Evolutionary conservation across 805 yeast species (phyloP).

Genomic region (Isabelozyma gotoi): DNA sequence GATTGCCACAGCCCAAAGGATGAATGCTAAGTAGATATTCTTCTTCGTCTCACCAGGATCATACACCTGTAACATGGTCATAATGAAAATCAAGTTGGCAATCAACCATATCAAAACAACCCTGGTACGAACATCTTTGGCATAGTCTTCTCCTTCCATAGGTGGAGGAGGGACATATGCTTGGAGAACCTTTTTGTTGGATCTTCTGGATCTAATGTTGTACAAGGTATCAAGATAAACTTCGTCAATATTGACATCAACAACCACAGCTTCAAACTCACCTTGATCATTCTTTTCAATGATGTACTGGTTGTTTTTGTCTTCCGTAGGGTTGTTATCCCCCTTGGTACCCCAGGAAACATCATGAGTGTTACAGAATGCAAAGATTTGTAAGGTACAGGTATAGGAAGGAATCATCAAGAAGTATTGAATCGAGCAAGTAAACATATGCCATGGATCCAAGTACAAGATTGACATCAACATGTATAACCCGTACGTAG

Average conservation of each 20-base stretch:
- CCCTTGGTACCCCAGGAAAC: constrained; percentile 99
- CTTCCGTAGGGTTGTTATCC: constrained; percentile 65
- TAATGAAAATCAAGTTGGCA: constrained; percentile 73
- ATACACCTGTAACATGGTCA: constrained; percentile 86
- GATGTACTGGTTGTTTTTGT: constrained; percentile 76
- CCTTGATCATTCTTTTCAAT: constrained; percentile 80
- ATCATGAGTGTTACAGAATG: constrained; percentile 97
- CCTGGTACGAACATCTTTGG: constrained; percentile 89
- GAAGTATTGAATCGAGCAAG: constrained; percentile 86
- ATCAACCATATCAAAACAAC: constrained; percentile 96
- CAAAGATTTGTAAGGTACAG: constrained; percentile 90
- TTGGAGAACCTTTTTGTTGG: constrained; percentile 48
- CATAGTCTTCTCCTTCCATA: constrained; percentile 73
- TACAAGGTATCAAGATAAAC: constrained; percentile 74
- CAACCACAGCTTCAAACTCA: constrained; percentile 73
- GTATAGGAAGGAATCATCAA: constrained; percentile 87
- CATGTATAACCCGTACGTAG: constrained; percentile 89
- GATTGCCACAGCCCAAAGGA: constrained; percentile 90
- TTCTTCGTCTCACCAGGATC: constrained; percentile 54
- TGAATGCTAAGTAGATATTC: constrained; percentile 77
- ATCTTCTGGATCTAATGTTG: constrained; percentile 70
- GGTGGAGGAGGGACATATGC: constrained; percentile 27
- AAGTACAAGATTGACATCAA: constrained; percentile 80
- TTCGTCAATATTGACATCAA: constrained; percentile 81
- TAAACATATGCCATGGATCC: constrained; percentile 95